Base-by-base conservation (phyloP, 495 filamentous ascomycete genomes). In the Terfezia claveryi region DNA sequence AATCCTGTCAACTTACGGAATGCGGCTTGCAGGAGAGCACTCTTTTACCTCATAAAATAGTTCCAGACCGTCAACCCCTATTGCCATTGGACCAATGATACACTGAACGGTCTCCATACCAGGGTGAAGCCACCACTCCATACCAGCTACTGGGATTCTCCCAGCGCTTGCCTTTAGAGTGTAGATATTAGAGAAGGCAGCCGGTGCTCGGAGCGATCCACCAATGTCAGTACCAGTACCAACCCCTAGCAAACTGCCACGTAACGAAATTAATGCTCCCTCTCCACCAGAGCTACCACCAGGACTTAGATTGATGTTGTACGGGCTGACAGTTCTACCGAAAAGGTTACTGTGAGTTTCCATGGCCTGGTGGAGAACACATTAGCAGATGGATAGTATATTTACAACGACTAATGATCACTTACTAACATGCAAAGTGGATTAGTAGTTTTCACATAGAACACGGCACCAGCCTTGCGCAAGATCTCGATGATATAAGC, bases 181-280 rank as follows among this genome's bases (percentile, higher is more conserved):
- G 66, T 76, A 86, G 1, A 87, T 51, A 4, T 78, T 80, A 57
- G 77, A 74, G 53, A 77, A 72, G 20, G 74, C 75, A 0, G 83
- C 80, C 0, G 83, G 83, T 37, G 71, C 71, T 0, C 80, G 71
- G 57, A 85, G 80, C 4, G 77, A 81, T 5, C 81, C 80, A 17
- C 75, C 81, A 49, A 86, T 74, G 60, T 85, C 81, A 1, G 77
- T 80, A 0, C 80, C 81, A 1, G 77, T 80, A 0, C 80, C 81
- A 46, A 86, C 77, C 0, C 82, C 82, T 0, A 84, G 65, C 36
- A 73, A 67, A 37, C 74, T 78, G 2, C 80, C 80, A 1, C 74
- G 63, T 1, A 77, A 65, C 0, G 70, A 77, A 38, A 83, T 57
- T n/a, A 85, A 68, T 0, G 80, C 76, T 0, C 72, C 76, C 62